Conservation (phyloP, 345 rosid species). For the Brassica juncea region DNA sequence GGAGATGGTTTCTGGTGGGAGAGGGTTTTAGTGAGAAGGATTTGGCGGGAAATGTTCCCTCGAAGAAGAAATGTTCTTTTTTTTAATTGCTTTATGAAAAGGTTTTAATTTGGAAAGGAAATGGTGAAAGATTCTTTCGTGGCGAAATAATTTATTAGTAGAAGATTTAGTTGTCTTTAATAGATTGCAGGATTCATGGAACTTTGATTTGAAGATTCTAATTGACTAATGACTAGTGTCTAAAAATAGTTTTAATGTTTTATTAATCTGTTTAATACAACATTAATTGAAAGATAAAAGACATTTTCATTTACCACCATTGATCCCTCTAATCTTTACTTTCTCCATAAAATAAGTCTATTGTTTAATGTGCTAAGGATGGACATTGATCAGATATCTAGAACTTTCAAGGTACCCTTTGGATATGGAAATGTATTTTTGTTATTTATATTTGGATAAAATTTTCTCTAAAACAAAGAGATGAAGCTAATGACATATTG, state of each 20-base stretch:
- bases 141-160: background rate
- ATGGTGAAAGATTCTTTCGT: background rate
- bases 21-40: slow-evolving; percentile 29
- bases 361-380: background rate
- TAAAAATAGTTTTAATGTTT: background rate
- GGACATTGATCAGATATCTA: background rate
- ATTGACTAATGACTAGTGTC: background rate
- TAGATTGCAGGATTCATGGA: background rate
- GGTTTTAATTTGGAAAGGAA: slow-evolving; percentile 13
- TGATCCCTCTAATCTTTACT: background rate
- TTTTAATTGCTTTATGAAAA: slow-evolving; percentile 8
- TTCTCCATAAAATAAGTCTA: background rate
- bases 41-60: slow-evolving; percentile 72
- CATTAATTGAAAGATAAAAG: background rate
- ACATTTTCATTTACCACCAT: background rate
- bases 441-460: background rate
- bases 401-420: background rate
- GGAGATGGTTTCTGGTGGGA: slow-evolving; percentile 1
- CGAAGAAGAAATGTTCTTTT: slow-evolving; percentile 32
- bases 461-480: too few species aligned
- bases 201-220: background rate
- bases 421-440: background rate
- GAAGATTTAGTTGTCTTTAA: background rate
- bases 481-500: too few species aligned
- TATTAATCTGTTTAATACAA: background rate